Conservation (phyloP, 257 asterid genomes). For the Solanum etuberosum region DNA sequence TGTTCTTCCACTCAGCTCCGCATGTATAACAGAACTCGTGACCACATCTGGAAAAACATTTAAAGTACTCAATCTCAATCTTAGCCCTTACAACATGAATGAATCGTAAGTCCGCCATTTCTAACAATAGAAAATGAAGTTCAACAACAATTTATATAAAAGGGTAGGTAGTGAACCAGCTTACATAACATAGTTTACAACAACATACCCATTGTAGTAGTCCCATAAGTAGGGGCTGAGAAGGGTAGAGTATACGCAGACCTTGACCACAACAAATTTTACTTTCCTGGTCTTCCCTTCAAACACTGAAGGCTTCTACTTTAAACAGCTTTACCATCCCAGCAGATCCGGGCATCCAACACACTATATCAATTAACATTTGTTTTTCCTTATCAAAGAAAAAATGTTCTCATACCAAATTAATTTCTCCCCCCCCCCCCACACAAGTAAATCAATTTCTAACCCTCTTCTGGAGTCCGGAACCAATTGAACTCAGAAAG, state of each 20-base stretch:
- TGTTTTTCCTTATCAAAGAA: not conserved
- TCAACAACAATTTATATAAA: not conserved
- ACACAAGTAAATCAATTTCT: not conserved
- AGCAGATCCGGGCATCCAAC: not conserved
- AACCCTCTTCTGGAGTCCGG: not conserved
- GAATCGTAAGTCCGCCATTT: no score
- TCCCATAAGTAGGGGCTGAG: not conserved
- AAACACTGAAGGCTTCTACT: not conserved
- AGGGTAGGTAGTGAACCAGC: not conserved
- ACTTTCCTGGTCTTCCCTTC: not conserved
- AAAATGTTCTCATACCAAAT: not conserved
- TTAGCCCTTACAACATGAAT: not conserved
- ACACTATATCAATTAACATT: not conserved
- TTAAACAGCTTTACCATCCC: not conserved
- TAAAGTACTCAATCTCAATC: not conserved
- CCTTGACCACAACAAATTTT: not conserved
- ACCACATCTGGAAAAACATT: constrained; percentile 52
- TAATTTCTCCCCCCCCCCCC: not conserved
- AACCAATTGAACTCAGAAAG: not conserved
- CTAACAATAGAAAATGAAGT: not conserved
- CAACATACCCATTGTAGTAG: not conserved
- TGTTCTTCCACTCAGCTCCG: constrained; percentile 70
- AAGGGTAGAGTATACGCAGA: not conserved
- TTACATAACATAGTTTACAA: not conserved
- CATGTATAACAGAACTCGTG: constrained; percentile 70